These are phyloP conservation scores for Hymenoscyphus fraxineus DNA, from an alignment of 2,329 filamentous ascomycete species.

Conservation along the genomic window DNA sequence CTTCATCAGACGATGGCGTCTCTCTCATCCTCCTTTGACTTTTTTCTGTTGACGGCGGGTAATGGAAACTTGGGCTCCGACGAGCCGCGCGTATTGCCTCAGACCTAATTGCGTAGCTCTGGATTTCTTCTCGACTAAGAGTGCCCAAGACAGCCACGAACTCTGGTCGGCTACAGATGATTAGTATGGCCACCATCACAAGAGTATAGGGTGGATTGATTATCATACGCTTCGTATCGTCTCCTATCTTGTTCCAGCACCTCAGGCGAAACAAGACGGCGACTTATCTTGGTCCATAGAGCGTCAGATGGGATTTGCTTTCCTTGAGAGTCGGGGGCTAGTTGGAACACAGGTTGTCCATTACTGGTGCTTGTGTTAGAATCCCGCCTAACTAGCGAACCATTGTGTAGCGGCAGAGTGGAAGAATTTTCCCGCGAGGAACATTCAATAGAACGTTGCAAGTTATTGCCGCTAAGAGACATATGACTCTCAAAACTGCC, in stretches of 20 bases:
- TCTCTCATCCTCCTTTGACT: background rate
- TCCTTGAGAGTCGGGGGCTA: conserved; percentile 56
- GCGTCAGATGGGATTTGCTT: conserved; percentile 54
- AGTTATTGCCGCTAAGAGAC: conserved; percentile 22
- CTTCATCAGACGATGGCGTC: conserved; percentile 3
- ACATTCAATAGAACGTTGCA: conserved; percentile 19
- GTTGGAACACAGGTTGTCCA: conserved; percentile 15
- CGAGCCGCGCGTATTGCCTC: conserved; percentile 37
- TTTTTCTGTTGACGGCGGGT: conserved; percentile 6
- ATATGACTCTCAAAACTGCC: conserved; percentile 24
- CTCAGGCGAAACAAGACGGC: conserved; percentile 54
- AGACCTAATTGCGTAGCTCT: conserved; percentile 44
- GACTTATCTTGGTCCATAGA: conserved; percentile 56
- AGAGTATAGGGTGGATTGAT: background rate
- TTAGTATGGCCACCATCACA: background rate
- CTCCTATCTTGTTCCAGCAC: conserved; percentile 52
- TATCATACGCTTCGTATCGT: conserved; percentile 51
- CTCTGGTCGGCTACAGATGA: conserved; percentile 41
- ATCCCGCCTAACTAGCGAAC: conserved; percentile 10
- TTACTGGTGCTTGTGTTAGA: conserved; percentile 18
- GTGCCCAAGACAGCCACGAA: conserved; percentile 59
- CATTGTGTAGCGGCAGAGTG: conserved; percentile 15
- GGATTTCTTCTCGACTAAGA: conserved; percentile 49
- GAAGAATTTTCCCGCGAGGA: conserved; percentile 25
- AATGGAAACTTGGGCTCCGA: conserved; percentile 13